A percentile compares a stretch with the other conserved stretches of the same genome.
phyloP scores from a whole-genome alignment of 495 filamentous ascomycete genomes.

The Aspergillus panamensis region DNA sequence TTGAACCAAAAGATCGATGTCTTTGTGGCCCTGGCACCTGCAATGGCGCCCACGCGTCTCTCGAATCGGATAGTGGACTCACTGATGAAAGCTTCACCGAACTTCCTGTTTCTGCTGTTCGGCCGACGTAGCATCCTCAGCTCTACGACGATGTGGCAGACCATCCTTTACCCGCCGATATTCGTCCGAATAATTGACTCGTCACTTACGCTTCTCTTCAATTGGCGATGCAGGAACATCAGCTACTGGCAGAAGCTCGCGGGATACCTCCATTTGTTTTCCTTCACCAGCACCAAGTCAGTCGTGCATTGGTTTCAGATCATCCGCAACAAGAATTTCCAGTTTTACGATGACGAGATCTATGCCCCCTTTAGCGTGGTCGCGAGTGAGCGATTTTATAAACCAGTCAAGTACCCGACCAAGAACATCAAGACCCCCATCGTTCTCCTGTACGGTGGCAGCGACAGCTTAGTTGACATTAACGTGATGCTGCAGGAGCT shows the following conservation, averaged over 20 bases:
- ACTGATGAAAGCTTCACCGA: constrained; percentile 88
- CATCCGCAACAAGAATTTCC: constrained; percentile 89
- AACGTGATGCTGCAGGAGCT: constrained; percentile 85
- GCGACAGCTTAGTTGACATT: constrained; percentile 94
- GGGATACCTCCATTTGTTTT: constrained; percentile 95
- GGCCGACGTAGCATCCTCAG: constrained; percentile 90
- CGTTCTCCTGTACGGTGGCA: constrained; percentile 87
- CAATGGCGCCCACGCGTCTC: constrained; percentile 92
- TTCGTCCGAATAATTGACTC: constrained; percentile 87
- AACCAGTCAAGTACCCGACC: constrained; percentile 93
- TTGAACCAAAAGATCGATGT: constrained; percentile 93
- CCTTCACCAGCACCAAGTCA: constrained; percentile 90
- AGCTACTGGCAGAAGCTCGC: constrained; percentile 85
- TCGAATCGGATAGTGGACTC: constrained; percentile 85
- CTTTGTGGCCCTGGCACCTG: constrained; percentile 94
- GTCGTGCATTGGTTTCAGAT: constrained; percentile 99
- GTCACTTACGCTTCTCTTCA: constrained; percentile 77
- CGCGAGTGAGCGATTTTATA: constrained; percentile 65
- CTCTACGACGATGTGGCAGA: constrained; percentile 96
- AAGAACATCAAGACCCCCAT: constrained; percentile 96
- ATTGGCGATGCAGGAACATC: constrained; percentile 87
- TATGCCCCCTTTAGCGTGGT: constrained; percentile 58
- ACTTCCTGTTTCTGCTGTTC: constrained; percentile 90
- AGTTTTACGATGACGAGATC: constrained; percentile 97
- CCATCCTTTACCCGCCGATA: constrained; percentile 89